A percentile compares a stretch with the other conserved stretches of the same genome.
Evolutionary conservation across 2,329 filamentous ascomycete genomes (phyloP).

Genomic region (Tolypocladium pustulatum): DNA sequence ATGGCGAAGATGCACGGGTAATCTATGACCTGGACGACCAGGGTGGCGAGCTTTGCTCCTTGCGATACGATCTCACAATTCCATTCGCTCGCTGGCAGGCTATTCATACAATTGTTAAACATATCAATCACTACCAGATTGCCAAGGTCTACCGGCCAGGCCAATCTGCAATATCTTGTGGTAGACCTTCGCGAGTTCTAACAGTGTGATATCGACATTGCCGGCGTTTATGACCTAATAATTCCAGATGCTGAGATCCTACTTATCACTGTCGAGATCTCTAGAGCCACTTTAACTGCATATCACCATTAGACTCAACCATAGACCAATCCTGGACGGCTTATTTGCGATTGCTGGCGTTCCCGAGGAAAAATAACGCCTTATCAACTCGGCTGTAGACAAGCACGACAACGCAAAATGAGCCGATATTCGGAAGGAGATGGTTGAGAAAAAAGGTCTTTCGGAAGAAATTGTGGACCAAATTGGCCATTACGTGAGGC

Average conservation of each 20-base stretch:
- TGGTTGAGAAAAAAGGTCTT: slow-evolving; percentile 77
- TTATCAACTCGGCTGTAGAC: slow-evolving; percentile 87
- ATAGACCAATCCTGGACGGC: slow-evolving; percentile 87
- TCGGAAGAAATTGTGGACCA: slow-evolving; percentile 67
- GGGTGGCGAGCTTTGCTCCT: slow-evolving; percentile 51
- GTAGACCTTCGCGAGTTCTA: slow-evolving; percentile 93
- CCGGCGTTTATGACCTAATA: slow-evolving; percentile 80
- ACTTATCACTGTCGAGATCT: slow-evolving; percentile 74
- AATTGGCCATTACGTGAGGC: slow-evolving; percentile 75
- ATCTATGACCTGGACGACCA: slow-evolving; percentile 85
- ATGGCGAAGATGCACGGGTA: slow-evolving; percentile 84
- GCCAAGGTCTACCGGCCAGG: slow-evolving; percentile 62
- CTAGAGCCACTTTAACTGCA: slow-evolving; percentile 63
- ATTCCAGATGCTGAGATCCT: slow-evolving; percentile 85
- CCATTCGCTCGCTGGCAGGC: slow-evolving; percentile 28
- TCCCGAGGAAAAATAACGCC: slow-evolving; percentile 72
- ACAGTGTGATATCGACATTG: slow-evolving; percentile 95
- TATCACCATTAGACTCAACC: slow-evolving; percentile 88
- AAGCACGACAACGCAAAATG: slow-evolving; percentile 91
- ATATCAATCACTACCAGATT: slow-evolving; percentile 90
- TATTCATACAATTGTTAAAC: slow-evolving; percentile 72
- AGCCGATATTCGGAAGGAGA: slow-evolving; percentile 82
- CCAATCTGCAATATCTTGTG: slow-evolving; percentile 64
- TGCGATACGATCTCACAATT: slow-evolving; percentile 1
- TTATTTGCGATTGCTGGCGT: slow-evolving; percentile 89